Base-by-base conservation (phyloP, 2,329 filamentous ascomycete genomes). In the Cadophora sp. region DNA sequence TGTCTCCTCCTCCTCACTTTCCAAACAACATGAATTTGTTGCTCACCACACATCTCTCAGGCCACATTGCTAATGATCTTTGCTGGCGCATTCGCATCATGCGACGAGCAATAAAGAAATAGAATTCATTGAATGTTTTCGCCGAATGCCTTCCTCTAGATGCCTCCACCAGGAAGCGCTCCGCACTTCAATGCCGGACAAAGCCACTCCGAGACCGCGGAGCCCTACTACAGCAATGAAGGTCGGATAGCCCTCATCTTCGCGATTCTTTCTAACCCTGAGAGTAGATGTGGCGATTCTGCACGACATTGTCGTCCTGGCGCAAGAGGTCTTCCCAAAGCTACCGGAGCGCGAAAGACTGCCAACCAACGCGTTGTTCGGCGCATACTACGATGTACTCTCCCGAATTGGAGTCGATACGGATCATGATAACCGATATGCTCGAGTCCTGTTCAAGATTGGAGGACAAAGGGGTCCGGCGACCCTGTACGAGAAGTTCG, bases 371-470 rank as follows among this genome's bases (percentile, higher is more conserved):
- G 92, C 93, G 11, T 85, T 97, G 22, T 97, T 97, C 80, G 85
- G 86, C 64, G 92, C 93, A 34, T 97, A 97, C 77, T 91, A 96
- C 76, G 84, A 87, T 66, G 85, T 94, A 51, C 86, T 97, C n/a
- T 87, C 87, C 5, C 83, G 88, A 72, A 83, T 92, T 81, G 91
- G 89, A 65, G 82, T 93, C 71, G 86, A 92, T 68, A 85, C 88
- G n/a, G 89, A 92, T 74, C 85, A 91, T 73, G 92, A 94, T 75
- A 89, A 89, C 73, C 88, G 91, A 73, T 90, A 94, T 75, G 89
- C 93, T 72, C 88, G 91, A 71, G 89, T 97, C 74, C 81, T 97
- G 66, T 92, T 96, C 78, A 90, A 90, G 75, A 88, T 97, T 77
- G 91, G 92, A 63, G 89, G 89, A 69, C 85, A 88, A 74, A 84